Percentiles rank a stretch among this genome's conserved stretches.
phyloP scores from a whole-genome alignment of 768 basidiomycete species.

The Collybiopsis confluens region DNA sequence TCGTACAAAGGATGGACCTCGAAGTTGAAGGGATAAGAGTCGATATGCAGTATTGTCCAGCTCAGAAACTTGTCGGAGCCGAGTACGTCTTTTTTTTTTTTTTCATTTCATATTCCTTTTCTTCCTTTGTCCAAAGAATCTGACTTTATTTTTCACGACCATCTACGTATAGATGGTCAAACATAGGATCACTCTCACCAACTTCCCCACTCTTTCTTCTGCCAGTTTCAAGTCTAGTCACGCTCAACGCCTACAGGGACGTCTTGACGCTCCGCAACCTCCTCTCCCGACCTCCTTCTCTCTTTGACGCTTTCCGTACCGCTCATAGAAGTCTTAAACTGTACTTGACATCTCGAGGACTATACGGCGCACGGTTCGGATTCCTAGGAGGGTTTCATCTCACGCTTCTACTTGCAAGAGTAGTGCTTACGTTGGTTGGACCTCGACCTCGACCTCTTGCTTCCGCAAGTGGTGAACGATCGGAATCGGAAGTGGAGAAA shows the following conservation, averaged over 20 bases:
- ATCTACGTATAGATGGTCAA: conserved; percentile 17
- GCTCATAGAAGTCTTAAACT: conserved; percentile 17
- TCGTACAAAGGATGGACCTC: conserved; percentile 19
- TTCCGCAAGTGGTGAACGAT: neutral
- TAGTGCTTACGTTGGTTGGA: conserved; percentile 1
- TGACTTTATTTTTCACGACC: neutral
- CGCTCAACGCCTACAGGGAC: conserved; percentile 19
- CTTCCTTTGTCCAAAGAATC: neutral
- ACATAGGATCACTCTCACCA: conserved; percentile 6
- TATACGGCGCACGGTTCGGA: conserved; percentile 14
- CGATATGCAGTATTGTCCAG: conserved; percentile 20
- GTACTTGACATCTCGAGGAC: conserved; percentile 11
- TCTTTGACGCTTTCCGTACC: conserved; percentile 9
- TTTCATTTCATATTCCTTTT: neutral
- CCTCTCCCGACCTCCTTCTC: conserved; percentile 3
- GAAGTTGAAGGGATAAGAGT: conserved; percentile 14
- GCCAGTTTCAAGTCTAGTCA: conserved; percentile 12
- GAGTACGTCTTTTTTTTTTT: conserved; percentile 3
- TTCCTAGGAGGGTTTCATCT: conserved; percentile 21
- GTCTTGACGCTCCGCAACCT: conserved; percentile 7
- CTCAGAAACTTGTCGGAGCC: conserved; percentile 11
- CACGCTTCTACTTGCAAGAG: conserved; percentile 14
- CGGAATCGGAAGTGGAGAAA: no score
- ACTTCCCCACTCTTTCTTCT: conserved; percentile 14
- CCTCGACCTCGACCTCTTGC: no score